Base-by-base conservation (phyloP, 495 filamentous ascomycete species). In the Delitschia confertaspora region DNA sequence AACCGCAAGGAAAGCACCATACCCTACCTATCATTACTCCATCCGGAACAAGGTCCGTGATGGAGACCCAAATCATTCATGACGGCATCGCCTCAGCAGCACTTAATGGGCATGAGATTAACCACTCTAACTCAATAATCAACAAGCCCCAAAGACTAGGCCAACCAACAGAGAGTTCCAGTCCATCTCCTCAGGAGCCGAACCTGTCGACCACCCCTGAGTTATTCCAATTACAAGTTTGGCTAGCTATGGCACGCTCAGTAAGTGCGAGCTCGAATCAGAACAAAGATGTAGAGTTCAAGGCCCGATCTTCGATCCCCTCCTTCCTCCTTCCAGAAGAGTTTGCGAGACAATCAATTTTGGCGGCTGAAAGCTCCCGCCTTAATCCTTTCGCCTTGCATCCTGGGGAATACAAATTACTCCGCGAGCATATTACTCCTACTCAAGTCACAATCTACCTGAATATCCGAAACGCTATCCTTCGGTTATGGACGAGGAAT, bases 391-490 rank as follows among this genome's bases (percentile, higher is more conserved):
- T 88, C 63, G 76, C 82, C 11, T 66, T 99, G 11, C 88, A 95
- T 63, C 70, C 69, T n/a, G 78, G 82, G 42, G 91, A 99, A 59
- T 88, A 95, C 60, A 60, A 73, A 47, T 73, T 87, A 36, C 65
- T 99, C 16, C 74, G 82, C 43, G 69, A 83, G 26, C 78, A 91
- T 60, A 76, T 99, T 44, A 93, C 80, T 58, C 80, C 85, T 53
- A 69, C 80, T 23, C 89, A 99, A 57, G 86, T 96, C 41, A 93
- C 91, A 7, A 81, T 83, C n/a, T 99, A 96, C 61, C 65, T 99
- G 22, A 95, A 95, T 63, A 95, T 99, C 45, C 73, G 91, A 45
- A 99, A 99, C 63, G 87, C 88, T 3, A 94, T 96, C 49, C 65
- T 99, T 20, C 74, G 93, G 40, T 67, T 96, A 26, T 99, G 88